Evolutionary conservation across 805 yeast species (phyloP), one percentile per base, ranked within the genome.

Genomic region (Candida ipomoeae): DNA sequence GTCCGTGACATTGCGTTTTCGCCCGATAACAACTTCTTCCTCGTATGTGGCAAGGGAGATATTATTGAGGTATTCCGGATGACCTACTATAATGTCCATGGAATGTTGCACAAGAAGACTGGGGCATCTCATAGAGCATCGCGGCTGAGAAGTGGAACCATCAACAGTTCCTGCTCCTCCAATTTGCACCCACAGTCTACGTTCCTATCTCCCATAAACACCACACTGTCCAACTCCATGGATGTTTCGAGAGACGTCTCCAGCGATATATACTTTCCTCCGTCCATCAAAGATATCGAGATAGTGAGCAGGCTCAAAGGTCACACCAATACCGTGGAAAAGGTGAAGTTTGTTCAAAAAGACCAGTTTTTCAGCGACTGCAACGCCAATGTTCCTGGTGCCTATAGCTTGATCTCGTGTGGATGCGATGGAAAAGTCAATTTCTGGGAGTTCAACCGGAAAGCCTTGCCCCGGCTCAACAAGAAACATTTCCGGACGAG

Each of bases 31-130:
- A 74, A 70, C 52, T 80, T 75, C 53, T 61, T 80, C 20, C 61
- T 68, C 20, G 54, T 71, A 3, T 85, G 62, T 65, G 86, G 64
- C 73, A 81, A 80, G 14, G 87, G 85, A 37, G 84, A 82, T 50
- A 54, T 72, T 40, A 67, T 73, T 35, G 77, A 73, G 51, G 60
- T 71, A 6, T 73, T 71, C 56, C 66, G 66, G 48, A 59, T 73
- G 64, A 65, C 68, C 39, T 73, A 71, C 60, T 73, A 71, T 56
- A 73, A 73, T 52, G 68, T 73, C 31, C 68, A 64, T 53, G 71
- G 70, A 2, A 55, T 73, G 15, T 54, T 72, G 32, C 50, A 40
- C 15, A 52, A 49, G 41, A 56, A 52, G 39, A 39, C 33, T 5
- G 38, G 42, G 6, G 8, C 51, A 1, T 38, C 46, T 7, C 48